A percentile compares a stretch with the other conserved stretches of the same genome.
phyloP scores from a whole-genome alignment of 176 grass and related monocot genomes.

The Oryza nivara region DNA sequence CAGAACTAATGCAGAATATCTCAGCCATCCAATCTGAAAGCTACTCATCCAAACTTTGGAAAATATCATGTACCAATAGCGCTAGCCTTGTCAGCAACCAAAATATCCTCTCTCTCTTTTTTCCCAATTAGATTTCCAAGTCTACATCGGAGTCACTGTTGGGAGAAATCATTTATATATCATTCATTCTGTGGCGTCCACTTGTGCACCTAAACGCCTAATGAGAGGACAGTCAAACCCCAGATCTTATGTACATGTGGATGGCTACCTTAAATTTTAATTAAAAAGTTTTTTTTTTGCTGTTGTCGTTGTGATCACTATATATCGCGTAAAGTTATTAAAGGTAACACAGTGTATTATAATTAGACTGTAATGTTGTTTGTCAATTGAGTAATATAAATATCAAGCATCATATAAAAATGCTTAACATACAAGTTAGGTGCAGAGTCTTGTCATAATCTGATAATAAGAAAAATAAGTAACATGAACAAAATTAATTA shows the following conservation, averaged over 20 bases:
- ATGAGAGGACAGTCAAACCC: background rate
- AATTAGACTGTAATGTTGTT: background rate
- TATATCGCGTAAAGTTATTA: background rate
- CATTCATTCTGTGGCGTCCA: too few relatives aligned
- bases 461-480: background rate
- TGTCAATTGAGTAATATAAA: too few relatives aligned
- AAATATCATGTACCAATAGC: constrained; percentile 14
- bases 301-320: too few relatives aligned
- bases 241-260: background rate
- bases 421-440: background rate
- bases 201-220: too few relatives aligned
- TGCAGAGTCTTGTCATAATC: background rate
- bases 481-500: background rate
- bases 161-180: too few relatives aligned
- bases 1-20: background rate
- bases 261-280: background rate
- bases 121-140: too few relatives aligned
- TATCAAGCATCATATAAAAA: too few relatives aligned
- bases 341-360: background rate
- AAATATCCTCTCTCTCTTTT: background rate
- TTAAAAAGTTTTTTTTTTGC: background rate
- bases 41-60: background rate
- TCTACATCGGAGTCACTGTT: too few relatives aligned
- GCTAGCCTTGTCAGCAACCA: background rate
- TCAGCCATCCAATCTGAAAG: background rate